phyloP scores from a whole-genome alignment of 257 asterid genomes.

The Henckelia pumila region DNA sequence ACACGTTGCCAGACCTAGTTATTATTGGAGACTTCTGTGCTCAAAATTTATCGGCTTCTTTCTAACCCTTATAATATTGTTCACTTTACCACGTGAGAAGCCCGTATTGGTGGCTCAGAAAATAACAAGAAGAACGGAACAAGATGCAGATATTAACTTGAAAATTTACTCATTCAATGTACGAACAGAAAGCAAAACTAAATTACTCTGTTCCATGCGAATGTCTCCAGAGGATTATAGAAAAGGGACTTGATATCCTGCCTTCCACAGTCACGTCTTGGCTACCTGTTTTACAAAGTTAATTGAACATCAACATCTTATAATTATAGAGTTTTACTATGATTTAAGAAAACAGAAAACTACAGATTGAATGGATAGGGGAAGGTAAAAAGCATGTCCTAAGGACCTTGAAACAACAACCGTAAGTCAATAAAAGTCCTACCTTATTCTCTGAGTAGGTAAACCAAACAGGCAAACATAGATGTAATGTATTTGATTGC shows the following conservation, averaged over 20 bases:
- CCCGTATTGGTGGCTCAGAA: not conserved
- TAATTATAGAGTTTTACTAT: not conserved
- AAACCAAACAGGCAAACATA: not conserved
- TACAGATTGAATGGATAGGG: not conserved
- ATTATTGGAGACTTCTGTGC: conserved; percentile 4
- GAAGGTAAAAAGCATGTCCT: not conserved
- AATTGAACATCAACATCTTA: conserved; percentile 8
- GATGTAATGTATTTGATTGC: not conserved
- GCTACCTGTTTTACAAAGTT: conserved; percentile 32
- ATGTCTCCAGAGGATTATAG: conserved; percentile 24
- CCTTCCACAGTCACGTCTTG: conserved; percentile 29
- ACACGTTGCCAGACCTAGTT: not conserved
- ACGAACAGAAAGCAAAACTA: conserved; percentile 12
- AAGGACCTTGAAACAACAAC: not conserved
- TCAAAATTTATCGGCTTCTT: conserved; percentile 8
- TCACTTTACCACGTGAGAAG: not conserved
- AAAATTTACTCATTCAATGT: conserved; percentile 10
- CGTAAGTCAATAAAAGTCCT: not conserved
- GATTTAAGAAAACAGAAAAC: not conserved
- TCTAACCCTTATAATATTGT: conserved; percentile 6
- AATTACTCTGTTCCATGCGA: conserved; percentile 69
- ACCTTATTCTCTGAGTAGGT: not conserved
- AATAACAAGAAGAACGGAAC: not conserved
- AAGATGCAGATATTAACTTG: conserved; percentile 11
- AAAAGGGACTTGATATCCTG: conserved; percentile 21